phyloP scores from a whole-genome alignment of 1,139 yeast genomes.

The Maudiozyma humilis region DNA sequence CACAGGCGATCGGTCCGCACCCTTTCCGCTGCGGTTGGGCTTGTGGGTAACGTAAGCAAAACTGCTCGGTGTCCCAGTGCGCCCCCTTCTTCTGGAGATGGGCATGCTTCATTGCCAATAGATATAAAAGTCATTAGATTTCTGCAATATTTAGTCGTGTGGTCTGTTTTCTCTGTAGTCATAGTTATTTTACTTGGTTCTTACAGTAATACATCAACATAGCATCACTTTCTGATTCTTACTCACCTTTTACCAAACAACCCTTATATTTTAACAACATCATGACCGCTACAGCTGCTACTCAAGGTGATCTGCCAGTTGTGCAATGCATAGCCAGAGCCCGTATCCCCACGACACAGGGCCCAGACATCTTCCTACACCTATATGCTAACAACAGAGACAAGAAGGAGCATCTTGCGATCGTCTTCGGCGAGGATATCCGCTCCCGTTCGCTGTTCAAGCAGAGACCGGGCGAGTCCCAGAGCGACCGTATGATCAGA shows the following conservation, averaged over 20 bases:
- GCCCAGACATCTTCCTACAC: constrained; percentile 84
- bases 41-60: not conserved
- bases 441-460: constrained; percentile 67
- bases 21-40: not conserved
- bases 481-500: constrained; percentile 88
- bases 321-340: constrained; percentile 93
- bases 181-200: not conserved
- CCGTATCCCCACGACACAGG: constrained; percentile 31
- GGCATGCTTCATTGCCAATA: not conserved
- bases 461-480: constrained; percentile 57
- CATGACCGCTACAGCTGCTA: constrained; percentile 7
- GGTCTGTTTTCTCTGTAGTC: not conserved
- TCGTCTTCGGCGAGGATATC: constrained; percentile 90
- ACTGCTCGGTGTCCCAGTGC: not conserved
- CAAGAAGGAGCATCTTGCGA: constrained; percentile 90
- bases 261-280: not conserved
- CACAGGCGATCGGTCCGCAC: not conserved
- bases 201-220: too few species aligned
- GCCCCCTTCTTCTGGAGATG: not conserved
- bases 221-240: too few species aligned
- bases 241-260: not conserved
- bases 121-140: not conserved
- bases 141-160: not conserved
- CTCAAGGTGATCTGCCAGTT: constrained; percentile 39
- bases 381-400: constrained; percentile 80